Base-by-base conservation (phyloP, 768 basidiomycete genomes). In the Macrolepiota albuminosa region DNA sequence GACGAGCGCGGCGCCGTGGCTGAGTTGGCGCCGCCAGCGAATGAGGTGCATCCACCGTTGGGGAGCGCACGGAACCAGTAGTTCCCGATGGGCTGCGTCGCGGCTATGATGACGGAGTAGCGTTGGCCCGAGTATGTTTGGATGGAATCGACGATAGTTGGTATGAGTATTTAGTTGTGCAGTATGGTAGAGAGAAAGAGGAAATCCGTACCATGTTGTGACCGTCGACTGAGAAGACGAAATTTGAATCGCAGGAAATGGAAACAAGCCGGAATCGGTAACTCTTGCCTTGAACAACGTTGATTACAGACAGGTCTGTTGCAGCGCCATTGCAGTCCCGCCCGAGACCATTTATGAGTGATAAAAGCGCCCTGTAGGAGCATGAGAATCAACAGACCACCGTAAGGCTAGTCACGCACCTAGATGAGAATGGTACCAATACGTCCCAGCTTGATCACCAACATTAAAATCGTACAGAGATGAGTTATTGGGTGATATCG, bases 261-360 rank as follows among this genome's bases (percentile, higher is more conserved):
- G n/a, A n/a, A n/a, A n/a, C n/a, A n/a, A n/a, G n/a, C n/a, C n/a
- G n/a, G n/a, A n/a, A n/a, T n/a, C n/a, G n/a, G n/a, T n/a, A n/a
- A n/a, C n/a, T n/a, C n/a, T n/a, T n/a, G n/a, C n/a, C n/a, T n/a
- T n/a, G n/a, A n/a, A 68, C 56, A 26, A 79, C 79, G 10, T 67
- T 69, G 48, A 76, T 64, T 40, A 79, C 71, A 0, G 74, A 67
- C 16, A 76, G 63, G 62, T 75, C 62, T 49, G n/a, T 40, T 67
- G 61, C 6, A 18, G 6, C 9, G 3, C 57, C 57, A 4, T 58
- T 50, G 26, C 26, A 37, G 50, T 29, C 26, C 1, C 57, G 47
- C n/a, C 57, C 57, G 14, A 58, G 39, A n/a, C 57, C 49, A 1
- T 58, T 58, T 49, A 58, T 58, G 48, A 58, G 57, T 1, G 57